Evolutionary conservation across 805 yeast genomes (phyloP), one percentile per base, ranked within the genome.

Genomic region (Kregervanrija fluxuum): DNA sequence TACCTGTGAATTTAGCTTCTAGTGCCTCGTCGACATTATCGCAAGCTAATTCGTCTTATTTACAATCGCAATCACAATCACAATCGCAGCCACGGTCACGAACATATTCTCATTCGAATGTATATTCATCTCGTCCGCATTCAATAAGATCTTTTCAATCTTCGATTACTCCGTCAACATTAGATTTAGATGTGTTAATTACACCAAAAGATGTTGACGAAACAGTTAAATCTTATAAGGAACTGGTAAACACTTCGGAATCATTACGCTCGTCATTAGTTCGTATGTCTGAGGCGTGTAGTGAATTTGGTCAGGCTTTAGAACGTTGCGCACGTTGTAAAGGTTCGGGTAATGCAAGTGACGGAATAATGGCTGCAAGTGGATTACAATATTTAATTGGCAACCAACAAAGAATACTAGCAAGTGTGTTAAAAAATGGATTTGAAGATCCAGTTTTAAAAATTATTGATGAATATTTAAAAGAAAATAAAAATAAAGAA

Each of bases 321-420:
- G 93, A 85, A 54, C 71, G 69, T 37, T 69, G 79, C 47, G 80
- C 88, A 0, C 67, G 74, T 42, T 70, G 79, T 50, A 79, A 79
- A 56, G 87, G 87, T 11, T 74, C 81, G 14, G 80, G 78, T 12
- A 62, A 62, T 17, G 69, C 77, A 1, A 73, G 81, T 2, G 83
- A 82, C 51, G 87, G 87, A 8, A 60, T 87, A 12, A 64, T 79
- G 52, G 74, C 79, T 40, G 85, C 90, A 2, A 82, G 88, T 36
- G 95, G 95, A 0, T 66, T 88, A 44, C 90, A 85, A 53, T 80
- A 77, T 55, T 68, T 88, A 37, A 74, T 85, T 14, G 80, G 91
- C 0, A 86, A 85, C 58, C 93, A 86, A 57, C 83, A 84, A 48
- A 81, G 80, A 48, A 77, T 88, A 11, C 68, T 88, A 51, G 73